A percentile compares a stretch with the other conserved stretches of the same genome.
phyloP scores from a whole-genome alignment of 1,284 basidiomycete species.

The Puccinia horiana region DNA sequence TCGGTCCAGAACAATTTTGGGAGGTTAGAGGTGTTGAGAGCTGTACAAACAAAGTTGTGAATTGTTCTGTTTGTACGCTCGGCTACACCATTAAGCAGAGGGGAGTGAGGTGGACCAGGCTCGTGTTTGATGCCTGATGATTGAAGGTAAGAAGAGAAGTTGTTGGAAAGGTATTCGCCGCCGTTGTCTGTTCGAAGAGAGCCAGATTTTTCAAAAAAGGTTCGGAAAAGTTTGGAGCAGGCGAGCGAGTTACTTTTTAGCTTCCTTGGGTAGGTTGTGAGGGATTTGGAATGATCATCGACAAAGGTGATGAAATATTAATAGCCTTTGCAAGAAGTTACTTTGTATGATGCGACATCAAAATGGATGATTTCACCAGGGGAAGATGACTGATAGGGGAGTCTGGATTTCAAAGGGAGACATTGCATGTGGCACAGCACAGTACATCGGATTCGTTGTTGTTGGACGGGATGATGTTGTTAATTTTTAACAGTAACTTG shows the following conservation, averaged over 20 bases:
- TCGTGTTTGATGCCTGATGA: constrained; percentile 9
- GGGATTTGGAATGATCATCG: not conserved
- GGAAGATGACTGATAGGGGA: not conserved
- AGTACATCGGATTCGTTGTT: not conserved
- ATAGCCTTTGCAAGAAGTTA: not conserved
- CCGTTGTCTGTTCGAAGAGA: not conserved
- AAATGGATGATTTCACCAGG: not conserved
- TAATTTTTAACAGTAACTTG: not conserved
- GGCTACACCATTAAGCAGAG: constrained; percentile 22
- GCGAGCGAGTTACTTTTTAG: not conserved
- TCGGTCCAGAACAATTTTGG: constrained; percentile 16
- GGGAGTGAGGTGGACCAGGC: constrained; percentile 34
- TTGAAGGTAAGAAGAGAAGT: no score
- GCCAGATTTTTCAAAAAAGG: not conserved
- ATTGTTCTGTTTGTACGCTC: constrained; percentile 18
- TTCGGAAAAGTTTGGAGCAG: not conserved
- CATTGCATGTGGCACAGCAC: not conserved
- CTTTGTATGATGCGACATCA: not conserved
- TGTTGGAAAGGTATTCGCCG: no score
- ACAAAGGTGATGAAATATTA: constrained; percentile 5
- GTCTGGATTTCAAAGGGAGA: not conserved
- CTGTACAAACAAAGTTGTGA: not conserved
- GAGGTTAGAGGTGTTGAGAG: not conserved
- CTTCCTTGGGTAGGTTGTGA: not conserved
- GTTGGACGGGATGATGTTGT: not conserved